phyloP scores from a whole-genome alignment of 179 eudicot species.

The Dionaea muscipula region DNA sequence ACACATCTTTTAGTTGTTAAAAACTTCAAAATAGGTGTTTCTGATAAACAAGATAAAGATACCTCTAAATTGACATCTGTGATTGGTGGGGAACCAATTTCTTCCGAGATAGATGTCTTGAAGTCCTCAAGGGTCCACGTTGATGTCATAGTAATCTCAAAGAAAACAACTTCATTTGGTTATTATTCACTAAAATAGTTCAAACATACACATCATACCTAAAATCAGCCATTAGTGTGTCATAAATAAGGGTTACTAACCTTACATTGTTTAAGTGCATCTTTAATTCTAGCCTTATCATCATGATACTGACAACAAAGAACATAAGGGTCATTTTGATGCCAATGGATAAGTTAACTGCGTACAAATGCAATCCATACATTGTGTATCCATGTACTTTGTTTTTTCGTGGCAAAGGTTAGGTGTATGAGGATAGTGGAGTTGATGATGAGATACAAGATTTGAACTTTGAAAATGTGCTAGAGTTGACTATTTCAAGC shows the following conservation, averaged over 20 bases:
- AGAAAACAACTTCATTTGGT: neutral
- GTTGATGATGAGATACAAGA: no score
- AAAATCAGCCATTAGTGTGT: neutral
- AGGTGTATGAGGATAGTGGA: no score
- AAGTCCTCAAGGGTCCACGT: constrained; percentile 63
- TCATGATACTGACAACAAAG: constrained; percentile 60
- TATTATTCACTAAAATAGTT: neutral
- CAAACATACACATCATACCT: neutral
- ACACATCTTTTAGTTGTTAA: no score
- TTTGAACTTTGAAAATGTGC: no score
- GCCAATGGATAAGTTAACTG: neutral
- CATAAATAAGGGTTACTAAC: constrained; percentile 21
- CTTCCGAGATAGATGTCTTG: constrained; percentile 40
- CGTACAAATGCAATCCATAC: no score
- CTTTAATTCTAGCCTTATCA: constrained; percentile 72
- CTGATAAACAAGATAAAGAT: constrained; percentile 3
- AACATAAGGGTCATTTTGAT: constrained; percentile 8
- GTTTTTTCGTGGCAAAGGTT: no score
- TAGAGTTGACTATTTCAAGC: no score
- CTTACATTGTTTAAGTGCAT: constrained; percentile 60
- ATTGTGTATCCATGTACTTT: no score
- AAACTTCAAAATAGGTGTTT: no score
- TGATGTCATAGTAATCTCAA: constrained; percentile 54
- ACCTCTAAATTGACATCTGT: constrained; percentile 77
- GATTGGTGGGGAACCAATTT: constrained; percentile 34